Conservation (phyloP, 2,329 filamentous ascomycete species). For the Paraconiothyrium brasiliense region DNA sequence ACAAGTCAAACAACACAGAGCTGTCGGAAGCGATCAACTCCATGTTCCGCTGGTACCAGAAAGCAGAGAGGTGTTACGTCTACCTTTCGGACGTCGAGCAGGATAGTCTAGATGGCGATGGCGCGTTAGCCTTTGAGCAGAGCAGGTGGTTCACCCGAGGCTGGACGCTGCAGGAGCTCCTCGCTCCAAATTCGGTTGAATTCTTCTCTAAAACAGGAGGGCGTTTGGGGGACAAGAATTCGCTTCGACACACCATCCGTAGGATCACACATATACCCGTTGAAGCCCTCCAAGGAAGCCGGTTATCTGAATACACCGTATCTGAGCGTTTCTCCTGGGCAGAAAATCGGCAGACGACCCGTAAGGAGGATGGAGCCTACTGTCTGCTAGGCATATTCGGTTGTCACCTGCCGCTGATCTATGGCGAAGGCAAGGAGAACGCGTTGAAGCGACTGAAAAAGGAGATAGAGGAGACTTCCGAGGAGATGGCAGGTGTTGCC, state of each 20-base stretch:
- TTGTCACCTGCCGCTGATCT: constrained; percentile 21
- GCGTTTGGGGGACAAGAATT: constrained; percentile 13
- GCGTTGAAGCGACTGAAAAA: constrained; percentile 19
- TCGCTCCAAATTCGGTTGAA: constrained; percentile 17
- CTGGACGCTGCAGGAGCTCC: constrained; percentile 15
- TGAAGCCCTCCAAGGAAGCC: constrained; percentile 11
- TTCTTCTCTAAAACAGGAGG: constrained; percentile 18
- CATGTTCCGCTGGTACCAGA: constrained; percentile 13
- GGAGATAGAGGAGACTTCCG: neutral
- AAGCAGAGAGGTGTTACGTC: constrained; percentile 8
- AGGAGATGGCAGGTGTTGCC: too few species aligned
- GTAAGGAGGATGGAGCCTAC: constrained; percentile 20
- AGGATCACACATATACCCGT: constrained; percentile 13
- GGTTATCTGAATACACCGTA: constrained; percentile 13
- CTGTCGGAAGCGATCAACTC: constrained; percentile 12
- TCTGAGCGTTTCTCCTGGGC: constrained; percentile 20
- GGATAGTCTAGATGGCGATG: neutral
- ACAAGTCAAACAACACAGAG: constrained; percentile 11
- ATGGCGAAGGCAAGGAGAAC: constrained; percentile 32
- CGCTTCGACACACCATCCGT: constrained; percentile 6
- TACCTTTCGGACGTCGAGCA: constrained; percentile 12
- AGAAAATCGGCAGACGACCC: constrained; percentile 15
- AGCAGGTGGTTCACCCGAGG: constrained; percentile 15
- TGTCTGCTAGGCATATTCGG: constrained; percentile 22
- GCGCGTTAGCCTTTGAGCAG: constrained; percentile 7